phyloP scores from a whole-genome alignment of 108 stramenopile species.

The Fragilariopsis cylindrus region DNA sequence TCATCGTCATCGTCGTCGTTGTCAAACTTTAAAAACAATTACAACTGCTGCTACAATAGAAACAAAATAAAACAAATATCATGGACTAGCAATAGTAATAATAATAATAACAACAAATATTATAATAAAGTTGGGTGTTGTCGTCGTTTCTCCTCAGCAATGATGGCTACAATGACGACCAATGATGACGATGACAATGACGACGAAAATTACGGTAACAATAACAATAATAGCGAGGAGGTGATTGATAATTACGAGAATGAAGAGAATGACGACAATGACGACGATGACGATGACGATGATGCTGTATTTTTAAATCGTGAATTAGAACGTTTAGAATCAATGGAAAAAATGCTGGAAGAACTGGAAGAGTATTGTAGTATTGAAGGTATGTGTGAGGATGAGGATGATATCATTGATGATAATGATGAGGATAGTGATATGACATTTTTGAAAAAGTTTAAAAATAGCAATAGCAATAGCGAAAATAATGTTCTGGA shows the following conservation, averaged over 20 bases:
- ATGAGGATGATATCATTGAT: slow-evolving; percentile 16
- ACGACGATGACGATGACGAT: slow-evolving; percentile 21
- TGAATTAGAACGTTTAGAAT: slow-evolving; percentile 34
- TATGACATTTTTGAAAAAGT: not conserved
- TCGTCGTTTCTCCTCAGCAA: not conserved
- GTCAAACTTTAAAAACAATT: not conserved
- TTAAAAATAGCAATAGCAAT: not conserved
- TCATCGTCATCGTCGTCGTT: too few species aligned
- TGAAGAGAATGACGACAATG: not conserved
- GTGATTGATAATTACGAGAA: not conserved
- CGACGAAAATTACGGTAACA: not conserved
- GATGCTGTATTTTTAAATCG: slow-evolving; percentile 18
- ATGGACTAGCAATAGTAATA: not conserved
- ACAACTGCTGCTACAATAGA: not conserved
- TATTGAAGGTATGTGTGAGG: slow-evolving; percentile 26
- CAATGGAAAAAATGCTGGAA: slow-evolving; percentile 39
- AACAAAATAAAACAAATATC: not conserved
- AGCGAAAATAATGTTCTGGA: not conserved
- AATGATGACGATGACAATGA: not conserved
- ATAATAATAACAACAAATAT: not conserved
- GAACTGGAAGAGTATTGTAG: slow-evolving; percentile 34
- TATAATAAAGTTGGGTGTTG: too few species aligned
- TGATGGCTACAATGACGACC: not conserved
- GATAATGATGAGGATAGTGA: slow-evolving; percentile 23
- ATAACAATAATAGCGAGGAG: not conserved